Conservation (phyloP, 2,329 filamentous ascomycete species). For the Colletotrichum sp. region DNA sequence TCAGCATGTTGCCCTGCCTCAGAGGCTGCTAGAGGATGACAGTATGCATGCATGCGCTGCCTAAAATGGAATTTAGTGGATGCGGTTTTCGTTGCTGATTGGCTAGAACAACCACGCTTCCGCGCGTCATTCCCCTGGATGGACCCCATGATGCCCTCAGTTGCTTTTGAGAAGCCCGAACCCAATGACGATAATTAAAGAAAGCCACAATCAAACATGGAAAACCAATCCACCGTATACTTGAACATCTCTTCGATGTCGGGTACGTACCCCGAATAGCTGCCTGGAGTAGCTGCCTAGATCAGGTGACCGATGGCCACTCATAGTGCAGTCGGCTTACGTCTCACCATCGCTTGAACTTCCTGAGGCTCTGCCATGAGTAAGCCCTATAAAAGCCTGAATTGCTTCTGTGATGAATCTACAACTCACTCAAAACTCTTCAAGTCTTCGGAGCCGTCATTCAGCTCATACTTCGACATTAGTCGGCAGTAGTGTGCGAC, state of each 20-base stretch:
- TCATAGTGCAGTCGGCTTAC: not conserved
- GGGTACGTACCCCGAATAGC: not conserved
- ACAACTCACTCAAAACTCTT: not conserved
- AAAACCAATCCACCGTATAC: not conserved
- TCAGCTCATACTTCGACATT: accelerated
- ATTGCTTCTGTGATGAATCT: not conserved
- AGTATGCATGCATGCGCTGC: not conserved
- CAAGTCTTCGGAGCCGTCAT: not conserved
- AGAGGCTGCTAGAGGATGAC: not conserved
- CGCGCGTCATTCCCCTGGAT: not conserved
- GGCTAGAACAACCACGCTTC: accelerated
- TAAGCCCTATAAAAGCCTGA: not conserved
- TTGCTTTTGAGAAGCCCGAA: accelerated
- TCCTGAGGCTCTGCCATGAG: not conserved
- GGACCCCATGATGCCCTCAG: not conserved
- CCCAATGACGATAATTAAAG: not conserved
- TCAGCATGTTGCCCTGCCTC: not conserved
- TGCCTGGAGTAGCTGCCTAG: not conserved
- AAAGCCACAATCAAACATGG: not conserved
- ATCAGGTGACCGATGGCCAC: not conserved
- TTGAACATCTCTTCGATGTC: not conserved
- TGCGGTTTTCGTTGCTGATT: not conserved
- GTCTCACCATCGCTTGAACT: not conserved
- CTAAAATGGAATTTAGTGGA: not conserved
- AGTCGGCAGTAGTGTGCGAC: not conserved